Base-by-base conservation (phyloP, 768 basidiomycete genomes). In the Postia placenta region DNA sequence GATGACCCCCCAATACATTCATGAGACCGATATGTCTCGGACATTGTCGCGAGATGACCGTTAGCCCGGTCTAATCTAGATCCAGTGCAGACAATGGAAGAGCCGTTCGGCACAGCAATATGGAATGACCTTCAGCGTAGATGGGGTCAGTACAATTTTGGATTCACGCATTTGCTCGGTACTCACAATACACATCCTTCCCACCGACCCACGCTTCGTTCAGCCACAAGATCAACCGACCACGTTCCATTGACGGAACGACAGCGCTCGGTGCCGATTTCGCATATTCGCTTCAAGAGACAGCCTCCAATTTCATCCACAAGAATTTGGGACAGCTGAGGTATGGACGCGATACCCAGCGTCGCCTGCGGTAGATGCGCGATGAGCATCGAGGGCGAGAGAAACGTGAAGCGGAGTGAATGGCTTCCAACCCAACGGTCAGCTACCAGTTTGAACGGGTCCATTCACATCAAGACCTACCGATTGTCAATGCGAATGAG, bases 351-450 rank as follows among this genome's bases (percentile, higher is more conserved):
- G 12, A 92, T 79, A 1, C 75, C 60, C 15, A 91, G 65, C 1
- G 85, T 91, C 12, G 88, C 87, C 66, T 89, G 88, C 4, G 87
- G 76, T 19, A 92, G 75, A 61, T 90, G 86, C 0, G 83, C 88
- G n/a, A 75, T 80, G 23, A 92, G 65, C 9, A 78, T 76, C 11
- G 87, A 89, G 14, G 90, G 90, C 0, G 90, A 83, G 17, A 73
- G 59, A 60, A 89, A 83, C 2, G 86, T 88, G 56, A 92, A 76
- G 12, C 87, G 83, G 42, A 92, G 63, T 0, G 83, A 81, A 55
- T 87, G 81, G 55, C 88, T 89, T 49, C n/a, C n/a, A n/a, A n/a
- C n/a, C n/a, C n/a, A n/a, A n/a, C n/a, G n/a, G n/a, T n/a, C n/a
- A n/a, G n/a, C n/a, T 22, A 28, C 17, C 15, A 33, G n/a, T 23